Conservation (phyloP, 2,329 filamentous ascomycete species). For the Cytospora schulzeri region DNA sequence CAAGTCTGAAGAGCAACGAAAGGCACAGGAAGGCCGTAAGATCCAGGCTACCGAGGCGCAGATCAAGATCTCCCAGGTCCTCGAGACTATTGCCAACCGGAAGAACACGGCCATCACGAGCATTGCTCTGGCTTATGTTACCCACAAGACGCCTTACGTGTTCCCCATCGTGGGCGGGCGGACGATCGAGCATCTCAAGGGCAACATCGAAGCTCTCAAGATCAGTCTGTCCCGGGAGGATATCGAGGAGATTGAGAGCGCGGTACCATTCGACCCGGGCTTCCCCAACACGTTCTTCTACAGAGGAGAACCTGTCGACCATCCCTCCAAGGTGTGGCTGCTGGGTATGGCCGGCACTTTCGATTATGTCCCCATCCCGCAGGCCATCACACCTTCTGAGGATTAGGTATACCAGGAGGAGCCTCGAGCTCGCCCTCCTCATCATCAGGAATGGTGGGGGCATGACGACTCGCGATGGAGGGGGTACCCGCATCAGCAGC, state of each 20-base stretch:
- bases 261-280: slow-evolving; percentile 63
- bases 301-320: slow-evolving; percentile 40
- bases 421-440: not conserved
- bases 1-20: slow-evolving; percentile 38
- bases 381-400: slow-evolving; percentile 26
- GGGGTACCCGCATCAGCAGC: not conserved
- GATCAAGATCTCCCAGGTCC: slow-evolving; percentile 47
- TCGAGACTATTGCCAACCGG: slow-evolving; percentile 52
- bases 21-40: slow-evolving; percentile 39
- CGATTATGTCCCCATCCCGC: slow-evolving; percentile 51
- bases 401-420: slow-evolving; percentile 6
- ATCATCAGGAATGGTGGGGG: not conserved
- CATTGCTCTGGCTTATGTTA: slow-evolving; percentile 70
- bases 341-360: slow-evolving; percentile 50
- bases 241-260: slow-evolving; percentile 65
- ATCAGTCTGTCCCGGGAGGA: slow-evolving; percentile 63
- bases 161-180: slow-evolving; percentile 74
- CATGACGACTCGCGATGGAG: slow-evolving; percentile 5
- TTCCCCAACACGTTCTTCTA: slow-evolving; percentile 66
- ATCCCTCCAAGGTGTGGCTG: slow-evolving; percentile 47
- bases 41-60: slow-evolving; percentile 54
- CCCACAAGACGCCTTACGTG: slow-evolving; percentile 71
- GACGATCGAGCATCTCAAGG: slow-evolving; percentile 68
- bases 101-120: slow-evolving; percentile 48
- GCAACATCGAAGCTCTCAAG: slow-evolving; percentile 68